Conservation (phyloP, 208 protist species). For the Acanthamoeba lugdunensis region DNA sequence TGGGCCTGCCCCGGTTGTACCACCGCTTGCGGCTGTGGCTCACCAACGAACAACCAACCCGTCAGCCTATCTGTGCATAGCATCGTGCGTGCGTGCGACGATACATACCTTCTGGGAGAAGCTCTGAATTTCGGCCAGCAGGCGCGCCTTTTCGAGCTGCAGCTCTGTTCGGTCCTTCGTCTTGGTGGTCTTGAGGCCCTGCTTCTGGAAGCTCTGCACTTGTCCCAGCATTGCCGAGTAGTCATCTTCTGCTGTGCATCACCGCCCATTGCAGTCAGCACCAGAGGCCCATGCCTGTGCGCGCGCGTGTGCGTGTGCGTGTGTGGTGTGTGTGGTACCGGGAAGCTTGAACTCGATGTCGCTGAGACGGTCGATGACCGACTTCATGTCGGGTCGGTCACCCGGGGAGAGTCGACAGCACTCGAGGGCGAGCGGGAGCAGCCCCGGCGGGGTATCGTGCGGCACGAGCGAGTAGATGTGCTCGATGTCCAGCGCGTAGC, state of each 20-base stretch:
- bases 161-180: conserved; percentile 59
- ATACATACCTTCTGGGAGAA: background rate
- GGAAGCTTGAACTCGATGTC: conserved; percentile 7
- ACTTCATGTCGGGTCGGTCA: conserved; percentile 16
- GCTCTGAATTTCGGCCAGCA: conserved; percentile 17
- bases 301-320: too few species aligned
- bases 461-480: conserved; percentile 58
- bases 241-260: background rate
- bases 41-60: background rate
- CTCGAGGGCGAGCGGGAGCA: conserved; percentile 14
- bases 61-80: background rate
- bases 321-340: background rate
- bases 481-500: conserved; percentile 49
- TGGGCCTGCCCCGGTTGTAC: background rate
- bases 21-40: background rate
- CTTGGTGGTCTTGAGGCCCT: conserved; percentile 31
- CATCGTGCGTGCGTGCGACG: background rate
- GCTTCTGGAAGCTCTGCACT: conserved; percentile 39
- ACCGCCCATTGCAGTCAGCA: too few species aligned
- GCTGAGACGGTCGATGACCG: background rate
- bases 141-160: conserved; percentile 36
- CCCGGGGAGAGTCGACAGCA: conserved; percentile 11
- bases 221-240: conserved; percentile 5
- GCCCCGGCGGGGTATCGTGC: conserved; percentile 7
- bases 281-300: too few species aligned